phyloP scores from a whole-genome alignment of 371 early-diverging fungal species.

The Capillidium heterosporum region DNA sequence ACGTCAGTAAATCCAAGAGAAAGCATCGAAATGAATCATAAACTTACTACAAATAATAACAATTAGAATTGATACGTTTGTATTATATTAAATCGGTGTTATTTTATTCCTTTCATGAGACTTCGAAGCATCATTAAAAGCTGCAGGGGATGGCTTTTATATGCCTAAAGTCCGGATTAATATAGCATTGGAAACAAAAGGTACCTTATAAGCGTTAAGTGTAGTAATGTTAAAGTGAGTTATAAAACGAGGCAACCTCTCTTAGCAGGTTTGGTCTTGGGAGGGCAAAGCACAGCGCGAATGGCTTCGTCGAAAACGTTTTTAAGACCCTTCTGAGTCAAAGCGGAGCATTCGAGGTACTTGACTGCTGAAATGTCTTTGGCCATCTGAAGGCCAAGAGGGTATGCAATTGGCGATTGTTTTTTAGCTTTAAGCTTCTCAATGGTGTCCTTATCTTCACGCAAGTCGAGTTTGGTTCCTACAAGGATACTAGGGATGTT shows the following conservation, averaged over 20 bases:
- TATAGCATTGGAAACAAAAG: too few species aligned
- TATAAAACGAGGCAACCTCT: conserved; percentile 60
- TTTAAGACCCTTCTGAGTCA: conserved; percentile 94
- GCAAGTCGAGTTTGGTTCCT: conserved; percentile 96
- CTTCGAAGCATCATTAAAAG: too few species aligned
- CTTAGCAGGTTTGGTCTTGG: conserved; percentile 29
- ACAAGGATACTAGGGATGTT: conserved; percentile 90
- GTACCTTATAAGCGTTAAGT: too few species aligned
- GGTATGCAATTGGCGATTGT: conserved; percentile 78
- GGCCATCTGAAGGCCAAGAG: conserved; percentile 75
- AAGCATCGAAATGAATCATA: too few species aligned
- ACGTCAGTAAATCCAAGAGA: too few species aligned
- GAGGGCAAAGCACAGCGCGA: conserved; percentile 76
- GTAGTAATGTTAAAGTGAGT: background rate
- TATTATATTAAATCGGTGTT: too few species aligned
- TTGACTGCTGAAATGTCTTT: conserved; percentile 81
- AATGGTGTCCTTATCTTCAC: conserved; percentile 78
- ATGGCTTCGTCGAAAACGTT: conserved; percentile 97
- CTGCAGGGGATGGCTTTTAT: too few species aligned
- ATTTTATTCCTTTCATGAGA: too few species aligned
- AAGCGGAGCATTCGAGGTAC: conserved; percentile 96
- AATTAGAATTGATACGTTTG: too few species aligned
- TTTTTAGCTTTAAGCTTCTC: conserved; percentile 72
- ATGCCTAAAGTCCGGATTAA: too few species aligned
- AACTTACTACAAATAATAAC: too few species aligned